Conservation (phyloP, 2,329 filamentous ascomycete genomes). For the Phialophora chinensis region DNA sequence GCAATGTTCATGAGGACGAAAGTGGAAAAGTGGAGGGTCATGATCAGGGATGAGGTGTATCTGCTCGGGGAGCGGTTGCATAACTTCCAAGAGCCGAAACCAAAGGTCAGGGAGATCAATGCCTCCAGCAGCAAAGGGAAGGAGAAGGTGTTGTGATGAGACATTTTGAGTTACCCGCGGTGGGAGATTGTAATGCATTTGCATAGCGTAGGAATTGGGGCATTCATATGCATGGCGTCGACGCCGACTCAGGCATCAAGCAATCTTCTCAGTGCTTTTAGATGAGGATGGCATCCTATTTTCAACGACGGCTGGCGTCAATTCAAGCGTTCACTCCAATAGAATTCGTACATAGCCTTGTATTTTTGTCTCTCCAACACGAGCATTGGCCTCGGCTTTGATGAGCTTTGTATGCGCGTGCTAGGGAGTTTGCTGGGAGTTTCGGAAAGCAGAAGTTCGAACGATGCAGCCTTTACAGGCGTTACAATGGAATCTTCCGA, state of each 20-base stretch:
- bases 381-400: neutral
- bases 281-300: neutral
- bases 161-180: neutral
- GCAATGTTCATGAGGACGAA: conserved; percentile 51
- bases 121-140: conserved; percentile 13
- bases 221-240: neutral
- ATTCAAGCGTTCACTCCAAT: neutral
- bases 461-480: too few relatives aligned
- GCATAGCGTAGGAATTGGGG: conserved; percentile 5
- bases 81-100: conserved; percentile 74
- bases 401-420: neutral
- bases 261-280: neutral
- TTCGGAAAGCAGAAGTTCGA: too few relatives aligned
- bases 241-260: neutral
- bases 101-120: neutral
- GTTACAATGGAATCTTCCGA: too few relatives aligned
- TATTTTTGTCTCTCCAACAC: neutral
- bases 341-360: too few relatives aligned
- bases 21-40: conserved; percentile 75
- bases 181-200: neutral
- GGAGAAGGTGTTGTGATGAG: conserved; percentile 15
- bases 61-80: conserved; percentile 92
- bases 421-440: too few relatives aligned
- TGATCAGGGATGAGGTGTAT: conserved; percentile 93
- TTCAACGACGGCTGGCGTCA: too few relatives aligned